These are phyloP conservation scores for Crucihimalaya himalaica DNA, from an alignment of 345 rosid species.

Conservation along the genomic window DNA sequence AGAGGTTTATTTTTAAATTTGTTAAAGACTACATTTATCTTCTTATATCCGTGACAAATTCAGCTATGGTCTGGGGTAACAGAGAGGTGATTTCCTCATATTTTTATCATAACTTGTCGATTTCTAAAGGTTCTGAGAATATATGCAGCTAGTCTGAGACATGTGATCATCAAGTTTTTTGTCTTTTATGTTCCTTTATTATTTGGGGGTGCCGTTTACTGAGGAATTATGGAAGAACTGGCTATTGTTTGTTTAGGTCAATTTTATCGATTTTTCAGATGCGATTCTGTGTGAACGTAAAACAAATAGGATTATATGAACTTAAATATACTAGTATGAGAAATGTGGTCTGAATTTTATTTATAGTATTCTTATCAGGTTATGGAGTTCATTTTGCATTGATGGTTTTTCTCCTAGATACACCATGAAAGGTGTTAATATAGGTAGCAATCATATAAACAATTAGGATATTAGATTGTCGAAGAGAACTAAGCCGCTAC, in stretches of 20 bases:
- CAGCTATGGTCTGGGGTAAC: not conserved
- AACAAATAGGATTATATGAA: not conserved
- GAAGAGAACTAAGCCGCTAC: not conserved
- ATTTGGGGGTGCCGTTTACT: not conserved
- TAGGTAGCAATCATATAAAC: not conserved
- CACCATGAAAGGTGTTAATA: not conserved
- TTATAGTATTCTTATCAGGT: not conserved
- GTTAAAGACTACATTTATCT: not conserved
- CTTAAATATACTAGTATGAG: not conserved
- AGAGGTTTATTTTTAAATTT: not conserved
- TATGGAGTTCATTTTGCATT: not conserved
- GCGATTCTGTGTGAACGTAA: not conserved
- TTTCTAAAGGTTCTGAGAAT: not conserved
- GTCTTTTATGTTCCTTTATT: not conserved
- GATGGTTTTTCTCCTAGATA: not conserved
- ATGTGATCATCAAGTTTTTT: not conserved
- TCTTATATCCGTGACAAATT: not conserved
- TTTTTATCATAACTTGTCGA: not conserved
- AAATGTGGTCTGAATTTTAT: conserved; percentile 3
- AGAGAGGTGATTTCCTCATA: not conserved
- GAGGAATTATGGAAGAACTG: not conserved
- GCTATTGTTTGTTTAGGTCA: not conserved
- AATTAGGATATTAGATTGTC: not conserved
- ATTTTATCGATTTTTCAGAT: not conserved
- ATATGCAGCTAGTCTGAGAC: conserved; percentile 1